Evolutionary conservation across 2,329 filamentous ascomycete genomes (phyloP).

Genomic region (Delphinella strobiligena): DNA sequence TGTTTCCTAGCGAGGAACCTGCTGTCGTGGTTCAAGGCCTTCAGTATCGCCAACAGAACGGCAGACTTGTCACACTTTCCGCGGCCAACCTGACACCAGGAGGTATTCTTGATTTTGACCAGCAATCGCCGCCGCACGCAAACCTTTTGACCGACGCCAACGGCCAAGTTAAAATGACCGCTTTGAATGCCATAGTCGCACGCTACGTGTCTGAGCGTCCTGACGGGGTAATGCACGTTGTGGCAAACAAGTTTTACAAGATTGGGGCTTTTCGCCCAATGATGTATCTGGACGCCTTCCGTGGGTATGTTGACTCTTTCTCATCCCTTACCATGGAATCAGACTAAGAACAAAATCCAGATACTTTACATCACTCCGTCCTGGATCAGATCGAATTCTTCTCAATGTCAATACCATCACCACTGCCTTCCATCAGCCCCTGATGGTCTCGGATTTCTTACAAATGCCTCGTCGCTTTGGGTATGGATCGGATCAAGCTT

Average conservation of each 20-base stretch:
- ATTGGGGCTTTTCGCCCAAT: background rate
- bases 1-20: background rate
- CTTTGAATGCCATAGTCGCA: background rate
- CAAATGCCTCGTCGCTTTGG: background rate
- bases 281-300: background rate
- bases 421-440: background rate
- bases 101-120: too few relatives aligned
- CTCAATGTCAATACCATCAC: background rate
- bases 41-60: background rate
- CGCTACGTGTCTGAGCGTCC: background rate
- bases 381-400: background rate
- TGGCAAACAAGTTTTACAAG: background rate
- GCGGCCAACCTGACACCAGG: too few relatives aligned
- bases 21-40: background rate
- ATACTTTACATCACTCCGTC: background rate
- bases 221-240: background rate
- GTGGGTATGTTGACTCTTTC: too few relatives aligned
- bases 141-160: too few relatives aligned
- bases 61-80: too few relatives aligned
- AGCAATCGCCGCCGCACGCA: too few relatives aligned
- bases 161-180: background rate
- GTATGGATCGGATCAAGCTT: background rate
- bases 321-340: too few relatives aligned
- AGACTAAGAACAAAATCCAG: too few relatives aligned
- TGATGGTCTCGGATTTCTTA: background rate